Base-by-base conservation (phyloP, 2,329 filamentous ascomycete genomes). In the Phyllosticta capitalensis region DNA sequence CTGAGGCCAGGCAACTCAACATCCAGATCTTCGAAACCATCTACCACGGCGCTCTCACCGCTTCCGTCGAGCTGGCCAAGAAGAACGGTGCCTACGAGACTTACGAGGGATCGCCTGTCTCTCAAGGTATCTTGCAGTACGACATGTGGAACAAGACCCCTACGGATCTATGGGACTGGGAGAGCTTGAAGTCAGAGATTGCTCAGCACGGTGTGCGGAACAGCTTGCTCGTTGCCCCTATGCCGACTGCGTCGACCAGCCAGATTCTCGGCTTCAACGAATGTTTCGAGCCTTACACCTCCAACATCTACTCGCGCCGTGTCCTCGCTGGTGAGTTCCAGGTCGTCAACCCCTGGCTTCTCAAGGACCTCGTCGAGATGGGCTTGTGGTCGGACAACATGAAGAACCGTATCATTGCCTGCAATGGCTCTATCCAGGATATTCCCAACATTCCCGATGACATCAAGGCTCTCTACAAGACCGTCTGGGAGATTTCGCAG, bases 331-430 rank as follows among this genome's bases (percentile, higher is more conserved):
- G 94, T 68, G 94, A 99, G 76, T 99, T 99, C 85, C 94, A 99
- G 79, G 90, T 99, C 58, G 94, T 99, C 74, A 99, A 99, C 81
- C 94, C 94, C 56, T 99, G 94, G 94, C 79, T 99, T 64, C 85
- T 99, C 63, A 96, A 96, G 82, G 94, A 99, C 69, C 85, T 99
- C 28, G 94, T 99, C 66, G 94, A 99, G 71, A 89, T 96, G 79
- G 94, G 94, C 63, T 82, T 99, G 52, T 99, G 94, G 94, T 96
- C 92, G 54, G 92, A 99, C 77, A 90, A 91, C 79, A 99, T 99
- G 94, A 99, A 99, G 87, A 99, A 99, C 82, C 91, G 94, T 68
- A 99, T 99, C 81, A 99, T 99, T 70, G 88, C 94, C 61, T 92
- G 96, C 63, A 90, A 90, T 66, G 94, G 94, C 65, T 97, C 92